A percentile compares a stretch with the other conserved stretches of the same genome.
phyloP scores from a whole-genome alignment of 306 rosid species.

The Cicer bijugum region DNA sequence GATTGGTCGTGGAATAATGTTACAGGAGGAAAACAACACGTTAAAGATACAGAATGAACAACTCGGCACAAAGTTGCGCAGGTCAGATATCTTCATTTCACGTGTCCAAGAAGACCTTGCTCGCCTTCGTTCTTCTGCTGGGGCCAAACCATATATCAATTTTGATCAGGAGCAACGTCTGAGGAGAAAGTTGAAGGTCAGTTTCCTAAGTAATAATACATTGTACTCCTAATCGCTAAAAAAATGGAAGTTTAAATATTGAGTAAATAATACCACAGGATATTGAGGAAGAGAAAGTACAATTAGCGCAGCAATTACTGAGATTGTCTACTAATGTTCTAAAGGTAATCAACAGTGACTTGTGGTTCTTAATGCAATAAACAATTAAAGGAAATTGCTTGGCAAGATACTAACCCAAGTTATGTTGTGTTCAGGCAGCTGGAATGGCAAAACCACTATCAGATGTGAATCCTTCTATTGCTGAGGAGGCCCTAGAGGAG shows the following conservation, averaged over 20 bases:
- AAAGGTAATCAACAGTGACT: slow-evolving; percentile 53
- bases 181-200: slow-evolving; percentile 71
- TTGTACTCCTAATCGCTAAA: slow-evolving; percentile 6
- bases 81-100: slow-evolving; percentile 57
- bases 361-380: slow-evolving; percentile 24
- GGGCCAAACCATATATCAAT: slow-evolving; percentile 54
- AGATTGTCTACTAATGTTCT: slow-evolving; percentile 70
- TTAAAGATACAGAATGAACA: slow-evolving; percentile 75
- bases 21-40: slow-evolving; percentile 89
- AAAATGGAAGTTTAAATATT: slow-evolving; percentile 36
- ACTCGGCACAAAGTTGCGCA: slow-evolving; percentile 65
- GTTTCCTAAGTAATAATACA: slow-evolving; percentile 33
- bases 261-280: slow-evolving; percentile 59
- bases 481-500: slow-evolving; percentile 76
- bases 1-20: slow-evolving; percentile 25
- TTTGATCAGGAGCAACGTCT: slow-evolving; percentile 81
- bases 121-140: slow-evolving; percentile 61
- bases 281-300: slow-evolving; percentile 79
- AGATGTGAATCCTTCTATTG: slow-evolving; percentile 62
- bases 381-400: neutral
- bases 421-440: slow-evolving; percentile 64
- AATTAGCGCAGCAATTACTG: slow-evolving; percentile 75
- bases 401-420: slow-evolving; percentile 1
- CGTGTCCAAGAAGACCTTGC: slow-evolving; percentile 77
- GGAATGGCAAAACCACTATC: slow-evolving; percentile 69